A percentile compares a stretch with the other conserved stretches of the same genome.
phyloP scores from a whole-genome alignment of 225 moss, liverwort and hornwort genomes.

The Pseudoscleropodium purum region DNA sequence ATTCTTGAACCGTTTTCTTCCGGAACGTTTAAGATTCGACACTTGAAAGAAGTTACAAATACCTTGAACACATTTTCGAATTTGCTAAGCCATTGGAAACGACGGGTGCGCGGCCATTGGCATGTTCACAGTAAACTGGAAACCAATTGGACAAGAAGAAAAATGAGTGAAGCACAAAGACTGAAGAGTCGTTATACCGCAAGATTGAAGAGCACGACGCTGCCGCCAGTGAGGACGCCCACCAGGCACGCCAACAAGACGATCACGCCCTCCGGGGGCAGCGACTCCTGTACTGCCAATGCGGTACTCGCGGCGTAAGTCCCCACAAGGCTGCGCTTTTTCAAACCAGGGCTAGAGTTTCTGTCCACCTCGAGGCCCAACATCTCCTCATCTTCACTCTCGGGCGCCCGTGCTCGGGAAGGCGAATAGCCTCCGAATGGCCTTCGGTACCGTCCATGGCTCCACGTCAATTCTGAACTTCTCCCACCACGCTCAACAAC shows the following conservation, averaged over 20 bases:
- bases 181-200: conserved; percentile 32
- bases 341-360: neutral
- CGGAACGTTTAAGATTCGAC: neutral
- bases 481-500: neutral
- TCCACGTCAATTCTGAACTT: neutral
- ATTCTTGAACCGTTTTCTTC: neutral
- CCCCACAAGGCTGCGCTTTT: conserved; percentile 34
- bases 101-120: neutral
- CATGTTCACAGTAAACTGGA: neutral
- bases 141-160: neutral
- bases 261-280: conserved; percentile 89
- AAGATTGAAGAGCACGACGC: conserved; percentile 91
- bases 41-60: neutral
- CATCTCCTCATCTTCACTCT: conserved; percentile 1
- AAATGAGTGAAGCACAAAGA: neutral
- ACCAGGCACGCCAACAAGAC: conserved; percentile 87
- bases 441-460: conserved; percentile 7
- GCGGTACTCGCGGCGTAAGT: conserved; percentile 69
- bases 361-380: neutral
- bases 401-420: conserved; percentile 8
- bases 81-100: neutral
- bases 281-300: conserved; percentile 75
- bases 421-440: neutral
- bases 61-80: neutral
- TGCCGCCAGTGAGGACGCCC: conserved; percentile 75